These are phyloP conservation scores for Pseudoperonospora humuli DNA, from an alignment of 352 stramenopile species.

Conservation along the genomic window DNA sequence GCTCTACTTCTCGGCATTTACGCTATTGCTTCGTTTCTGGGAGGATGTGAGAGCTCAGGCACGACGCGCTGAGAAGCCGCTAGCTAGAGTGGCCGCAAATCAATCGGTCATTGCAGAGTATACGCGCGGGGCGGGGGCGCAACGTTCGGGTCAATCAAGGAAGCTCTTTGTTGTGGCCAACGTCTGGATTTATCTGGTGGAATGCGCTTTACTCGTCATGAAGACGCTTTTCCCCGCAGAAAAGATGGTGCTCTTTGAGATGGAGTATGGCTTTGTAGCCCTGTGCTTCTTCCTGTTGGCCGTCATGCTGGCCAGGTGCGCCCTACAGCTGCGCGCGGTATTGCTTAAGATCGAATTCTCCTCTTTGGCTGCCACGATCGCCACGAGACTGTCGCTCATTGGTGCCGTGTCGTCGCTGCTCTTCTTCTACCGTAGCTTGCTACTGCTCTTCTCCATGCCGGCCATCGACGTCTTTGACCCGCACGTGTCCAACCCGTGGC, in stretches of 20 bases:
- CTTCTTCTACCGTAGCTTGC: slow-evolving; percentile 53
- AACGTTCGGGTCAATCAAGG: slow-evolving; percentile 36
- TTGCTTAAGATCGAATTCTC: slow-evolving; percentile 77
- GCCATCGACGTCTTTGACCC: slow-evolving; percentile 66
- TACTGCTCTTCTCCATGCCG: slow-evolving; percentile 58
- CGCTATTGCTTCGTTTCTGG: slow-evolving; percentile 72
- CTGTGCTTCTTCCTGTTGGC: slow-evolving; percentile 72
- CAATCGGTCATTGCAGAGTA: slow-evolving; percentile 72
- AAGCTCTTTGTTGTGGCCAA: slow-evolving; percentile 76
- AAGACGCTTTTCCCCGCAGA: slow-evolving; percentile 59
- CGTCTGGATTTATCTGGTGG: slow-evolving; percentile 77
- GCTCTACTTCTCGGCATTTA: slow-evolving; percentile 79
- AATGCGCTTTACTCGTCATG: slow-evolving; percentile 57
- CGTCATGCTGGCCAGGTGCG: slow-evolving; percentile 52
- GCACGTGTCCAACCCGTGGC: slow-evolving; percentile 59
- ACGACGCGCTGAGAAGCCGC: slow-evolving; percentile 40
- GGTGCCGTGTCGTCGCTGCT: slow-evolving; percentile 40
- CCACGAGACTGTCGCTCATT: slow-evolving; percentile 47
- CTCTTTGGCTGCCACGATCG: slow-evolving; percentile 44
- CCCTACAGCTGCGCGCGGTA: slow-evolving; percentile 38
- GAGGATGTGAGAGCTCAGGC: slow-evolving; percentile 63
- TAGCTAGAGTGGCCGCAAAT: slow-evolving; percentile 54
- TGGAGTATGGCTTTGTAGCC: slow-evolving; percentile 64
- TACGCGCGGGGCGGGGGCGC: slow-evolving; percentile 37
- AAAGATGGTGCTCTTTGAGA: slow-evolving; percentile 56